phyloP scores from a whole-genome alignment of 257 asterid genomes.

The Capsicum pubescens region DNA sequence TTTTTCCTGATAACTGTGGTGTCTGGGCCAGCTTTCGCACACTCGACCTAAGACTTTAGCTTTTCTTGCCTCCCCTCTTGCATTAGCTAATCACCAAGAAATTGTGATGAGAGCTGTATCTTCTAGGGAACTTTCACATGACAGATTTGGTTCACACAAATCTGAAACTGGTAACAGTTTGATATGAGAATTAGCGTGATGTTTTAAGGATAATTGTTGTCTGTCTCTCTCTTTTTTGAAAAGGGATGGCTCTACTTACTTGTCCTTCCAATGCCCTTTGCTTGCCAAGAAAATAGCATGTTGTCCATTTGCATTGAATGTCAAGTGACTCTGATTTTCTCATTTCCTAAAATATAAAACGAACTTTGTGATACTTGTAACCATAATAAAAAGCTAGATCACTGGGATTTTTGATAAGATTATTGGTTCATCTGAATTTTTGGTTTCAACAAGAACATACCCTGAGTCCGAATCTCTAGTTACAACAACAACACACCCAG shows the following conservation, averaged over 20 bases:
- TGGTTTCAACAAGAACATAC: not conserved
- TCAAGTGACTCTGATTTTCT: slow-evolving; percentile 1
- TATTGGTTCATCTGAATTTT: slow-evolving; percentile 7
- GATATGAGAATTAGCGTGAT: not conserved
- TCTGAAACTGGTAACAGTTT: slow-evolving; percentile 16
- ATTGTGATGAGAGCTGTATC: not conserved
- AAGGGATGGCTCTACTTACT: slow-evolving; percentile 8
- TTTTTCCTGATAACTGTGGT: too few species aligned
- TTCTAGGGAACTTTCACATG: not conserved
- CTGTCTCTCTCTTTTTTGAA: not conserved
- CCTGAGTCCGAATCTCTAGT: too few species aligned
- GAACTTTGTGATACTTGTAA: slow-evolving; percentile 8
- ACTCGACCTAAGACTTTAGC: not conserved
- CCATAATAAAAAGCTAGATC: slow-evolving; percentile 21
- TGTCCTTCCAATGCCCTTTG: slow-evolving; percentile 10
- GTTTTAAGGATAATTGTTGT: not conserved
- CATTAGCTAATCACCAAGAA: not conserved
- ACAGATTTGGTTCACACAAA: not conserved
- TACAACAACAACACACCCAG: too few species aligned
- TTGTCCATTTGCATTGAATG: slow-evolving; percentile 10
- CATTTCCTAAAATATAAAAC: not conserved
- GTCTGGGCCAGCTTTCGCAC: too few species aligned
- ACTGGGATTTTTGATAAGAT: not conserved
- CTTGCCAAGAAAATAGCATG: not conserved
- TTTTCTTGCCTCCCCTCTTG: not conserved